Evolutionary conservation across 345 rosid species (phyloP).

Genomic region (Bruguiera gymnorhiza): DNA sequence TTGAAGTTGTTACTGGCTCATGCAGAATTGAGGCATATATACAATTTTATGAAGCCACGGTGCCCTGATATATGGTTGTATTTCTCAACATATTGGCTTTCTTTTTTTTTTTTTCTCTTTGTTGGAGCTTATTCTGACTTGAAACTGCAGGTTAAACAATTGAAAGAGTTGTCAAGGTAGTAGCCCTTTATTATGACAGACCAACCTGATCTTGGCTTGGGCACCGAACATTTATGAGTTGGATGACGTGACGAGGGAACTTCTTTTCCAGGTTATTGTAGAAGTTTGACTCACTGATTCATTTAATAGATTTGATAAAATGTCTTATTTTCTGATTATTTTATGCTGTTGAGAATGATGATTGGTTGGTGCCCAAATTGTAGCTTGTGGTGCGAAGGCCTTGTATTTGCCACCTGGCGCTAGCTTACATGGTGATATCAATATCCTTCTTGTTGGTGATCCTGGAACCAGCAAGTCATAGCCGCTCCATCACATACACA

Average conservation of each 20-base stretch:
- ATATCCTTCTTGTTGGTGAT: slow-evolving; percentile 92
- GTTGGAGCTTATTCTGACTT: not conserved
- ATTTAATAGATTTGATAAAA: not conserved
- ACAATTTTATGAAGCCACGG: too few relatives aligned
- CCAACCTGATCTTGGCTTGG: slow-evolving; percentile 71
- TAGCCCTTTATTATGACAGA: slow-evolving; percentile 79
- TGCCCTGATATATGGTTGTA: too few relatives aligned
- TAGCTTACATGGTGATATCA: slow-evolving; percentile 92
- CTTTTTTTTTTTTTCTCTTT: not conserved
- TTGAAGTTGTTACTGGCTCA: slow-evolving; percentile 60
- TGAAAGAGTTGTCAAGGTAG: slow-evolving; percentile 56
- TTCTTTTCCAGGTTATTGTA: slow-evolving; percentile 72
- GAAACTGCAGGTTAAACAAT: slow-evolving; percentile 53
- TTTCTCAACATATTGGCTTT: not conserved
- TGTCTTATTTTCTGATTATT: not conserved
- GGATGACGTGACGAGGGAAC: slow-evolving; percentile 93
- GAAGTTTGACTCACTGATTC: not conserved
- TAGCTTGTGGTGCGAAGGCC: slow-evolving; percentile 96
- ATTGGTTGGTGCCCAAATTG: slow-evolving; percentile 21
- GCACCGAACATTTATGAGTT: slow-evolving; percentile 97
- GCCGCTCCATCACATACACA: slow-evolving; percentile 88
- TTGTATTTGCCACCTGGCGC: slow-evolving; percentile 77
- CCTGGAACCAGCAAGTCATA: slow-evolving; percentile 98
- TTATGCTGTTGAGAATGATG: slow-evolving; percentile 12
- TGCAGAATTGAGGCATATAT: slow-evolving; percentile 42